These are phyloP conservation scores for Tinospora cordifolia DNA, from an alignment of 164 flowering plant species.

Conservation along the genomic window DNA sequence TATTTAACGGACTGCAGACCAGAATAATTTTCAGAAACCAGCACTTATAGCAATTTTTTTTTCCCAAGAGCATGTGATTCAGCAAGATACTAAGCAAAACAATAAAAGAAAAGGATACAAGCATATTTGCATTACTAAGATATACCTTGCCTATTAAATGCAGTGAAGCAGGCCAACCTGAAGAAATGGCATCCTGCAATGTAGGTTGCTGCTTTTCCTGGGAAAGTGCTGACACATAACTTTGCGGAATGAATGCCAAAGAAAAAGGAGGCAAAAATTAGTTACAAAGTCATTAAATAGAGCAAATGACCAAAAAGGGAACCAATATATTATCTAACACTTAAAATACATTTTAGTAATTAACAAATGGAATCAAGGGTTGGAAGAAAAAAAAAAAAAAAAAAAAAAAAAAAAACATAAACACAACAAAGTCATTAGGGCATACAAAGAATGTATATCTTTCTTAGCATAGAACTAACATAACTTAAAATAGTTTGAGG, in stretches of 20 bases:
- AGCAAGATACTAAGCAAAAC: background rate
- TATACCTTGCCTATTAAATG: slow-evolving; percentile 96
- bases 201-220: slow-evolving; percentile 42
- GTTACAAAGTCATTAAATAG: no score
- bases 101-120: background rate
- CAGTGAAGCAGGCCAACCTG: slow-evolving; percentile 92
- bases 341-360: background rate
- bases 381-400: background rate
- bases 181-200: slow-evolving; percentile 58
- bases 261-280: background rate
- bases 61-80: background rate
- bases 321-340: background rate
- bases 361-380: background rate
- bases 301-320: background rate
- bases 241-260: slow-evolving; percentile 20
- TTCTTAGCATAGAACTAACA: background rate
- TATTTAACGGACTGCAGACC: background rate
- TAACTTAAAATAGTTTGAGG: slow-evolving; percentile 1
- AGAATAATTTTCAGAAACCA: background rate
- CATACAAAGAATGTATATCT: background rate
- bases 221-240: slow-evolving; percentile 76
- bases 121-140: background rate
- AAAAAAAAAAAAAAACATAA: background rate
- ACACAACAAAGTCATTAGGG: background rate
- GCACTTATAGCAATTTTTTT: background rate